phyloP scores from a whole-genome alignment of 2,329 filamentous ascomycete genomes.

The Cadophora malorum region DNA sequence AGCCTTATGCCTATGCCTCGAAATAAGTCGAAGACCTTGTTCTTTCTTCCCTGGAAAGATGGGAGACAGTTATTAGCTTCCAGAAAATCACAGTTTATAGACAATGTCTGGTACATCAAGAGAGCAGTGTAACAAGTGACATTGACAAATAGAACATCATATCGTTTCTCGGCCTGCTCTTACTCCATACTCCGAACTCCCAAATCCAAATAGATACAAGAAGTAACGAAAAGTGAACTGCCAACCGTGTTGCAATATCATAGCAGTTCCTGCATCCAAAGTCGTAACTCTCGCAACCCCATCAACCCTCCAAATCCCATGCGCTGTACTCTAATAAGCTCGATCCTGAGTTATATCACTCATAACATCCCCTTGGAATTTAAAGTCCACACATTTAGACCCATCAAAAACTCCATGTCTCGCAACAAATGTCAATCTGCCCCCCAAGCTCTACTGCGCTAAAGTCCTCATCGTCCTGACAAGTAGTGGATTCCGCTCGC shows the following conservation, averaged over 20 bases:
- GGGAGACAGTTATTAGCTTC: not conserved
- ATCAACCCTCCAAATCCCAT: not conserved
- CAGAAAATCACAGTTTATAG: not conserved
- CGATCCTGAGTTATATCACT: not conserved
- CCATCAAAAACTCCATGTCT: not conserved
- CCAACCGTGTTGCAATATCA: not conserved
- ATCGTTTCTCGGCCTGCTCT: not conserved
- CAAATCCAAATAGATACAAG: not conserved
- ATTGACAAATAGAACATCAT: not conserved
- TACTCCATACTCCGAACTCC: not conserved
- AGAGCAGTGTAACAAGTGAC: not conserved
- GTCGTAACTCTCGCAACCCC: no score
- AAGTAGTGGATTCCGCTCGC: not conserved
- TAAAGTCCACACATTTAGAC: not conserved
- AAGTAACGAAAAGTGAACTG: not conserved
- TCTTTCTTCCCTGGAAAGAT: not conserved
- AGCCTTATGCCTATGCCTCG: no score
- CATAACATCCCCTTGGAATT: not conserved
- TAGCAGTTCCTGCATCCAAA: not conserved
- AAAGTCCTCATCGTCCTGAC: not conserved
- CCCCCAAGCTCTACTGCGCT: not conserved
- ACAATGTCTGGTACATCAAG: not conserved
- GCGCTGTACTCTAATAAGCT: not conserved
- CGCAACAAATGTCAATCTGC: not conserved
- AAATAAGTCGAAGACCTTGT: no score